Percentiles rank a stretch among this genome's conserved stretches.
Conservation (phyloP, 352 stramenopile genomes). For the Pythium grandisporangium region DNA sequence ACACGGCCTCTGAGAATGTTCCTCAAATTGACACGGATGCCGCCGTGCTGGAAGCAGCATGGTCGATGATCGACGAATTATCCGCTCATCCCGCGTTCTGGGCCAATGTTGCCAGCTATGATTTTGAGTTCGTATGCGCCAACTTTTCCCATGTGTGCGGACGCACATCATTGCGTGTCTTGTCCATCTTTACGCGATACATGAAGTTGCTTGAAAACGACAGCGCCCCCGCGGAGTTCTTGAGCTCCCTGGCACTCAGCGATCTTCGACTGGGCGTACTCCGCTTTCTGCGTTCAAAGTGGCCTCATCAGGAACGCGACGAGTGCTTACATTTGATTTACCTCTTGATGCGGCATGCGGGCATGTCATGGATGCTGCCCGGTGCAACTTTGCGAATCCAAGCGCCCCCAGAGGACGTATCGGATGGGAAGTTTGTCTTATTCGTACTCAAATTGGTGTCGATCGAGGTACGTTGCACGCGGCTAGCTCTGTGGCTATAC, state of each 20-base stretch:
- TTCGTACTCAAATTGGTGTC: slow-evolving; percentile 73
- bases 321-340: slow-evolving; percentile 47
- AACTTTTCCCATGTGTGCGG: slow-evolving; percentile 34
- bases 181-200: slow-evolving; percentile 48
- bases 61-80: slow-evolving; percentile 33
- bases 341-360: slow-evolving; percentile 49
- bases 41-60: slow-evolving; percentile 24
- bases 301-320: slow-evolving; percentile 62
- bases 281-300: slow-evolving; percentile 60
- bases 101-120: slow-evolving; percentile 28
- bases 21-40: slow-evolving; percentile 12
- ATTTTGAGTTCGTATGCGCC: slow-evolving; percentile 62
- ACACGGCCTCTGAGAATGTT: too few species aligned
- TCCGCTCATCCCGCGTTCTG: slow-evolving; percentile 30
- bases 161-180: slow-evolving; percentile 22
- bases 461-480: slow-evolving; percentile 55
- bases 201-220: slow-evolving; percentile 37
- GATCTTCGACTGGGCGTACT: slow-evolving; percentile 49
- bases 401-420: slow-evolving; percentile 38
- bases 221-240: slow-evolving; percentile 27
- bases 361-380: slow-evolving; percentile 52
- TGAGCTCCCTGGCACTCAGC: slow-evolving; percentile 44
- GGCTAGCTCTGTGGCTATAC: too few species aligned
- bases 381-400: slow-evolving; percentile 39
- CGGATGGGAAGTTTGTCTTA: slow-evolving; percentile 60